Base-by-base conservation (phyloP, 2,329 filamentous ascomycete species). In the Aspergillus sp. region DNA sequence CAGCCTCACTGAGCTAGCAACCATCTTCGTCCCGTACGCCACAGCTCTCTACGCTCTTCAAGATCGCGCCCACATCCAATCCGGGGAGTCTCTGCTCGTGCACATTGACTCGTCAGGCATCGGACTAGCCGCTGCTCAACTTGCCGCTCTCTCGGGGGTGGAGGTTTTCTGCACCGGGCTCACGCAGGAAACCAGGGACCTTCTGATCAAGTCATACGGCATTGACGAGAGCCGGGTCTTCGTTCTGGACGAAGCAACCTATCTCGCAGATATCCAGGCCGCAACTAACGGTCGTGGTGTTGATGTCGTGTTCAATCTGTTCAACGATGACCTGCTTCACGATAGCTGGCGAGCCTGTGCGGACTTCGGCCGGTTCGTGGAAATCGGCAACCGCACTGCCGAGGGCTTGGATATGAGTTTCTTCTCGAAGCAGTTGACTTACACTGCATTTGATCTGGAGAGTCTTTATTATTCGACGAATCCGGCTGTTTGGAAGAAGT, bases 251-350 rank as follows among this genome's bases (percentile, higher is more conserved):
- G 47, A 60, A 4, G 14, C 46, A 2, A 56, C 53, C 1, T 63
- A 58, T 20, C 16, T 49, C 4, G 2, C 18, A 1, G 56, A 12
- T 11, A 39, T 62, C 3, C 22, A 54, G 4, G n/a, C 46, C 10
- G 55, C 49, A 14, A 64, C 62, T 0, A n/a, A 18, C 20, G 53
- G 55, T 1, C 47, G 26, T 2, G 62, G 62, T 2, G 62, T 64
- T n/a, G 60, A 64, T 22, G 55, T 64, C 3, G 50, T 60, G 0
- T 22, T 64, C 9, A 64, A 64, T 39, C 65, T 57, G 3, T 46
- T 67, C 3, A 47, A 49, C 3, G 63, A 59, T 2, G 61, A 64
- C 3, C 52, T 55, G 6, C 50, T 65, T 16, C 56, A 52, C n/a
- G 53, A 22, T 16, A 60, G 47, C 6, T 62, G 57, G 49, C 39